Evolutionary conservation across 2,329 filamentous ascomycete species (phyloP).

Genomic region (Colletotrichum kahawae): DNA sequence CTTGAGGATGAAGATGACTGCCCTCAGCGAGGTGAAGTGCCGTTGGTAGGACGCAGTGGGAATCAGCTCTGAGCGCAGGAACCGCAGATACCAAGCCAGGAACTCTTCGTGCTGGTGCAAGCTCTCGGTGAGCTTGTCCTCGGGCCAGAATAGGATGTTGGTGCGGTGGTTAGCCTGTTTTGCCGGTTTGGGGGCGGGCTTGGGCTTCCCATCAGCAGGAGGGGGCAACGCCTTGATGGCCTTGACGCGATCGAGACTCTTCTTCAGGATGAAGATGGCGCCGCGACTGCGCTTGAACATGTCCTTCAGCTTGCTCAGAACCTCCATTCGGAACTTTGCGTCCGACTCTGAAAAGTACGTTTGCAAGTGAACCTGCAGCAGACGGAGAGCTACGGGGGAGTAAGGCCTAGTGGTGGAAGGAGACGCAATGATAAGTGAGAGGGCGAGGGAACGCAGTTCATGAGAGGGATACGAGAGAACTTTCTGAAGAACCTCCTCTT

Average conservation of each 20-base stretch:
- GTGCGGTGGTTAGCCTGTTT: constrained; percentile 32
- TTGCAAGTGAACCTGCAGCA: constrained; percentile 69
- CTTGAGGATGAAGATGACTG: constrained; percentile 69
- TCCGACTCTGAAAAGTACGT: constrained; percentile 84
- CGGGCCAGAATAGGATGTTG: constrained; percentile 42
- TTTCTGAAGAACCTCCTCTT: constrained; percentile 51
- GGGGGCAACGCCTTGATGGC: neutral
- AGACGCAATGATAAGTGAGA: constrained; percentile 81
- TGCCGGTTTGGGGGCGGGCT: constrained; percentile 2
- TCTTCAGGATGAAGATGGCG: constrained; percentile 62
- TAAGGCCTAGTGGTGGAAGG: constrained; percentile 77
- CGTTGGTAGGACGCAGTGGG: constrained; percentile 89
- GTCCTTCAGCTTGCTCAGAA: constrained; percentile 75
- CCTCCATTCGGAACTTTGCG: constrained; percentile 82
- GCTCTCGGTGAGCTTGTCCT: constrained; percentile 39
- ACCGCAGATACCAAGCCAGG: constrained; percentile 74
- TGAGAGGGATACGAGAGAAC: constrained; percentile 62
- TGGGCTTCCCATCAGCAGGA: constrained; percentile 1
- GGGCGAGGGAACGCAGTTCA: constrained; percentile 76
- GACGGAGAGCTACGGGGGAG: constrained; percentile 62
- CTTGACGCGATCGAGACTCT: constrained; percentile 35
- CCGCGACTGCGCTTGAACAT: constrained; percentile 79
- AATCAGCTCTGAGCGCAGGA: constrained; percentile 75
- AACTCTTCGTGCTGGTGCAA: constrained; percentile 65
- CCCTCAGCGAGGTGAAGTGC: constrained; percentile 81